Evolutionary conservation across 2,329 filamentous ascomycete genomes (phyloP), one percentile per base, ranked within the genome.

Genomic region (Ophiosphaerella narmari): DNA sequence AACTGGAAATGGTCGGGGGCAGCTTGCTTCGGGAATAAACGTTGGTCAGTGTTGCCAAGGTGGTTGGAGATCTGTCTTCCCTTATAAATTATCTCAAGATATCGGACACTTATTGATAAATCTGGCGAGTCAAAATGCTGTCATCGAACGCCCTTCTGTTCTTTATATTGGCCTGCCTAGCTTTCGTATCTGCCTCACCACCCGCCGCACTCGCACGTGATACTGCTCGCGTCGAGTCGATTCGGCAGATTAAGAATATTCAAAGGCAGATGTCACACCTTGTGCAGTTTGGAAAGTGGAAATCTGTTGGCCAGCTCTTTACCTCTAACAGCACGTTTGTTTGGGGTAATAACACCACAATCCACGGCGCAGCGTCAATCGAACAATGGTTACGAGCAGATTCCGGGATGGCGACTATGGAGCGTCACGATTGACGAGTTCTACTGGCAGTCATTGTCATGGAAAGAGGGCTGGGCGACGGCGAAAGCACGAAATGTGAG

Each of bases 341-440:
- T 32, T 63, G 55, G 59, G 59, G 57, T 2, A 59, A 61, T 39
- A 26, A n/a, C n/a, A 65, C 57, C 18, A 21, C 18, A 21, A 31
- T 52, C 3, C 35, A 34, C 8, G 59, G 57, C 2, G 44, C 21
- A 2, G n/a, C 38, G 1, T 50, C 48, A 4, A 61, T 64, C 31
- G 51, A 52, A 26, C 14, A 35, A 37, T 64, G 53, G 54, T 50
- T 67, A 14, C 48, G 45, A 14, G 35, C n/a, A 16, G 59, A 65
- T 18, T 52, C 57, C 2, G 55, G 52, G 5, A 36, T 67, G 62
- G 62, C 50, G 59, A 7, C 46, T 66, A 14, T 66, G 62, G 65
- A 65, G 58, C 48, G 54, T 65, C 12, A 65, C 61, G 0, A 65
- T 66, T 23, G 64, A 67, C 33, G 63, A 65, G 38, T 63, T 65